Evolutionary conservation across 371 early-diverging fungal genomes (phyloP).

Genomic region (Smittium mucronatum): DNA sequence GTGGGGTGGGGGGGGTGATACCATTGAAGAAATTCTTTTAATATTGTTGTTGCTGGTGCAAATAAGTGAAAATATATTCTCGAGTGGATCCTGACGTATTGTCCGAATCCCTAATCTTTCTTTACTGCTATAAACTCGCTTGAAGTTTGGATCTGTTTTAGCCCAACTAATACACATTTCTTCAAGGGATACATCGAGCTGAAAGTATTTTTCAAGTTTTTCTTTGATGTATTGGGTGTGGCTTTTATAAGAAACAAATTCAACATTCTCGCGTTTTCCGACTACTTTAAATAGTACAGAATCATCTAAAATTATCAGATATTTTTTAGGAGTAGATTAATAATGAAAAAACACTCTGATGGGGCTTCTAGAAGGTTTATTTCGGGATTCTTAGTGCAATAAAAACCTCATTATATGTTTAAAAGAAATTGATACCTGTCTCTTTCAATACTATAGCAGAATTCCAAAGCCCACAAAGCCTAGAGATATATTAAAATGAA

Average conservation of each 20-base stretch:
- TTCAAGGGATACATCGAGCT: slow-evolving; percentile 48
- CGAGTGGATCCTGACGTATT: slow-evolving; percentile 73
- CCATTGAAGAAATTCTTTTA: slow-evolving; percentile 81
- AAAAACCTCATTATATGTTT: too few species aligned
- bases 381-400: too few species aligned
- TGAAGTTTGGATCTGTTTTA: slow-evolving; percentile 48
- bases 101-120: slow-evolving; percentile 62
- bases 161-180: slow-evolving; percentile 58
- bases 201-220: slow-evolving; percentile 52
- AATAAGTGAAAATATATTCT: slow-evolving; percentile 86
- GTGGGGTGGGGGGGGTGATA: too few species aligned
- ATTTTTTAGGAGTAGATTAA: slow-evolving; percentile 17
- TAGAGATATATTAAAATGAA: slow-evolving; percentile 17
- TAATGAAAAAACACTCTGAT: too few species aligned
- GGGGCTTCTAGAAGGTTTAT: too few species aligned
- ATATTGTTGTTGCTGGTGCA: slow-evolving; percentile 96
- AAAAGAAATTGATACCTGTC: slow-evolving; percentile 7
- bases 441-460: neutral
- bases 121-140: slow-evolving; percentile 30
- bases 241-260: neutral
- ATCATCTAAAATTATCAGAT: slow-evolving; percentile 15
- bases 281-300: slow-evolving; percentile 11
- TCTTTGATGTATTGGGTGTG: slow-evolving; percentile 1
- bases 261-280: slow-evolving; percentile 1
- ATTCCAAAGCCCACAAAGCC: neutral